Base-by-base conservation (phyloP, 768 basidiomycete species). In the Kwoniella heveanensis region DNA sequence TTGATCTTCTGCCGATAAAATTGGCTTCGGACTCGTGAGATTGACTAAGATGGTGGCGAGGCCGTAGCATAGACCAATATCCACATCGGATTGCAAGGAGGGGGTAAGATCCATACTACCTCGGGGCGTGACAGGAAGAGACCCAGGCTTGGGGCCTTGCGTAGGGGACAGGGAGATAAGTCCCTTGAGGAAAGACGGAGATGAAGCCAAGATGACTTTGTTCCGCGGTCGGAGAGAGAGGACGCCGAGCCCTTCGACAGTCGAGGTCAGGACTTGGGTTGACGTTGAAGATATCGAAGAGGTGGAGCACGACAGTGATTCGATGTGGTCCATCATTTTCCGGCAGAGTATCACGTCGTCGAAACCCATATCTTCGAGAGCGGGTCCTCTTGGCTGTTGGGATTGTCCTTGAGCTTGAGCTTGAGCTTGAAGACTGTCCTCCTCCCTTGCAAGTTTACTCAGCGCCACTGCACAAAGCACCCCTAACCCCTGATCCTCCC, bases 231-330 rank as follows among this genome's bases (percentile, higher is more conserved):
- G 84, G 52, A 84, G 81, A 62, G 87, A 90, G 60, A 92, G 85
- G 79, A 93, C 89, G n/a, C 89, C 90, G 54, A 96, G 81, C 0
- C 88, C 91, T 81, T 96, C 93, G 15, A 93, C 83, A 3, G 87
- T 87, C 65, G 92, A 88, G 8, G 83, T 80, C 17, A 86, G 69
- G 13, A 85, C 83, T 22, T 83, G 70, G 6, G 77, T 68, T 30
- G 84, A 80, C 9, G 77, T 79, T 39, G 74, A 77, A 49, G 30
- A n/a, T 32, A 81, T 30, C 9, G 22, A 17, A 17, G 52, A 12
- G 8, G 22, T 9, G 19, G 52, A 8, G n/a, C n/a, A n/a, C 12
- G 53, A 84, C 27, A 32, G 17, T 47, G 13, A 21, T 22, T 88
- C 81, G 55, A 89, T 80, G 13, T 65, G 54, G 1, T 82, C 82